Evolutionary conservation across 2,329 filamentous ascomycete species (phyloP).

Genomic region (Chaetomium sp.): DNA sequence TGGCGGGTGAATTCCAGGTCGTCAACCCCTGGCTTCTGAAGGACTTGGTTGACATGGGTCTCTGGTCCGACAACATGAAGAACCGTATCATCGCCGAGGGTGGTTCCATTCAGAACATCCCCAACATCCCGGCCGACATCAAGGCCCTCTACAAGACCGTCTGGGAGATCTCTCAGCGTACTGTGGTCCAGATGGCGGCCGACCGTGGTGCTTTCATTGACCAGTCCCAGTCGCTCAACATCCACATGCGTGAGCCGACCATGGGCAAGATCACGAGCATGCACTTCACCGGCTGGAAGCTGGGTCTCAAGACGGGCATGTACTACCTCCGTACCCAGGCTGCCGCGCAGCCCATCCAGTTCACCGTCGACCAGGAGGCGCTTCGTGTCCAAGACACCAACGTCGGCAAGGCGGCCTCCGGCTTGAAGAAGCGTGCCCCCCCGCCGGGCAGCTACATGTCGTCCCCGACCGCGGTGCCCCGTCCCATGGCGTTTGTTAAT

Average conservation of each 20-base stretch:
- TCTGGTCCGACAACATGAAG: constrained; percentile 99
- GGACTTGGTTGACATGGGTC: constrained; percentile 93
- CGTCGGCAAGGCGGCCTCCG: constrained; percentile 55
- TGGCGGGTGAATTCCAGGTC: constrained; percentile 98
- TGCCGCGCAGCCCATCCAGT: constrained; percentile 93
- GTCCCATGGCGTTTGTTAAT: constrained; percentile 55
- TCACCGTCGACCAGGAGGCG: constrained; percentile 96
- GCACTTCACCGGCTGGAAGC: constrained; percentile 99
- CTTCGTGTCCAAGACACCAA: constrained; percentile 82
- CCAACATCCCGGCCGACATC: constrained; percentile 91
- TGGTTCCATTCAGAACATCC: constrained; percentile 92
- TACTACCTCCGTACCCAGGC: constrained; percentile 99
- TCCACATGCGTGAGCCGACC: constrained; percentile 97
- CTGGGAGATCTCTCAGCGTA: constrained; percentile 97
- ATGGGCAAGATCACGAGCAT: constrained; percentile 99
- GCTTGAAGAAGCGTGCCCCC: constrained; percentile 63
- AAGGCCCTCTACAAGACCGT: constrained; percentile 99
- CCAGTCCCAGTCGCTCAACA: constrained; percentile 98
- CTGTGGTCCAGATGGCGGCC: constrained; percentile 94
- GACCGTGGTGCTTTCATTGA: constrained; percentile 98
- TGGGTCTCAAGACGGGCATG: constrained; percentile 99
- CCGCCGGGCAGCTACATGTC: constrained; percentile 52
- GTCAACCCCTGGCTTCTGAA: constrained; percentile 99
- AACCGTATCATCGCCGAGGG: constrained; percentile 98
- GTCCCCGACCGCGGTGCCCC: constrained; percentile 56